Base-by-base conservation (phyloP, 306 rosid genomes). In the Gynostemma pentaphyllum region DNA sequence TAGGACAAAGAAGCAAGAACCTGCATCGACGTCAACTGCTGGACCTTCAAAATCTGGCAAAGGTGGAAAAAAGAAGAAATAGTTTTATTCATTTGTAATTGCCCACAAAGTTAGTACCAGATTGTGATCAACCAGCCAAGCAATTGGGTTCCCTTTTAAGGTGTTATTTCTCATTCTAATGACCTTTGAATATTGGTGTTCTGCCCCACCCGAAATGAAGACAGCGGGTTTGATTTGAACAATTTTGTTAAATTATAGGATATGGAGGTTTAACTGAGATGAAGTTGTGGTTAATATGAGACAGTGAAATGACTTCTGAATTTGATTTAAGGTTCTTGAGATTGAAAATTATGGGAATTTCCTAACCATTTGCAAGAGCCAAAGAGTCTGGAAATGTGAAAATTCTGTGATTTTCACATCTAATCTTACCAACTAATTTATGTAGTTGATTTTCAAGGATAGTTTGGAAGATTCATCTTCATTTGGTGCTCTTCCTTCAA, bases 1-100 rank as follows among this genome's bases (percentile, higher is more conserved):
- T 47, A 86, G 66, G 36, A 60, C 48, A 3, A 60, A 23, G 66
- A 40, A 60, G 36, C 34, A 60, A 48, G 49, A 60, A 21, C 48
- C 65, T 0, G 48, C 71, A 49, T 36, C 48, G 4, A 45, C 68
- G 21, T 18, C 36, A 41, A 23, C 39, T 0, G 66, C 48, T 21
- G 66, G 66, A 37, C 5, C 66, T 60, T 39, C 66, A 39, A 60
- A 60, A 39, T 52, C 39, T 13, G 66, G 66, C 66, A 60, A 60
- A 48, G 49, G 34, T 40, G 49, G 66, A 60, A 60, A 48, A 39
- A 60, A 23, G 48, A 40, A 37, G 46, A 29, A 45, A 28, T 26
- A 45, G 16, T 5, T n/a, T n/a, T 36, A 5, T 46, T 19, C n/a
- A 19, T 59, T 21, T 21, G 46, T 11, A 19, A 59, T 59, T 36